A percentile compares a stretch with the other conserved stretches of the same genome.
Conservation (phyloP, 164 flowering plant genomes). For the Piper longum region DNA sequence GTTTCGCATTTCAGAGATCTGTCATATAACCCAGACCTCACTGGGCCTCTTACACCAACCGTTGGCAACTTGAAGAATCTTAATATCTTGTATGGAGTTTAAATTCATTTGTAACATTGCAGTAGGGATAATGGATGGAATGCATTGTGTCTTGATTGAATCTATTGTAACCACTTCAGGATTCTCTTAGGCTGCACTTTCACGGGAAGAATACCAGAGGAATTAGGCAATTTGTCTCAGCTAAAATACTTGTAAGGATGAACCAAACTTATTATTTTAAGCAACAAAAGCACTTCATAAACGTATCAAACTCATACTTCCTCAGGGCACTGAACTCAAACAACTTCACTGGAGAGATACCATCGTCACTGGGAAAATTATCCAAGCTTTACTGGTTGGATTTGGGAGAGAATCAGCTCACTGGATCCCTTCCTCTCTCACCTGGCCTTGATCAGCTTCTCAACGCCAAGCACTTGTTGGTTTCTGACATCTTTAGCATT, state of each 20-base stretch:
- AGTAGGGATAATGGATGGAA: neutral
- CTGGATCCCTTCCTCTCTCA: conserved; percentile 68
- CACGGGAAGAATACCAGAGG: conserved; percentile 58
- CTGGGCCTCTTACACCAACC: conserved; percentile 49
- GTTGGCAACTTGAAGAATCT: conserved; percentile 55
- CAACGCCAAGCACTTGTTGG: conserved; percentile 76
- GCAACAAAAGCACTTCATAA: neutral
- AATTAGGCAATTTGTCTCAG: conserved; percentile 55
- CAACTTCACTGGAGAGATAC: conserved; percentile 64
- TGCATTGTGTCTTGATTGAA: no score
- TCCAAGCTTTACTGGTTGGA: conserved; percentile 84
- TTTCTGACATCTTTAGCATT: neutral
- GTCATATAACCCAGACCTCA: conserved; percentile 59
- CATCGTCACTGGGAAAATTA: conserved; percentile 69
- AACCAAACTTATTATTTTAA: neutral
- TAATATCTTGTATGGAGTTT: conserved; percentile 44
- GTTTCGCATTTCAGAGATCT: conserved; percentile 44
- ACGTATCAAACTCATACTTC: neutral
- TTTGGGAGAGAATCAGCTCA: conserved; percentile 72
- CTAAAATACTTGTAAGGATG: conserved; percentile 66
- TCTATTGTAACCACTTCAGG: conserved; percentile 20
- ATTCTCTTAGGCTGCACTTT: conserved; percentile 77
- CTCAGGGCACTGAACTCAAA: conserved; percentile 82
- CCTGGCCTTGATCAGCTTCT: conserved; percentile 74
- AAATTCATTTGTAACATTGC: neutral